Evolutionary conservation across 2,329 filamentous ascomycete genomes (phyloP).

Genomic region (Alternaria sp.): DNA sequence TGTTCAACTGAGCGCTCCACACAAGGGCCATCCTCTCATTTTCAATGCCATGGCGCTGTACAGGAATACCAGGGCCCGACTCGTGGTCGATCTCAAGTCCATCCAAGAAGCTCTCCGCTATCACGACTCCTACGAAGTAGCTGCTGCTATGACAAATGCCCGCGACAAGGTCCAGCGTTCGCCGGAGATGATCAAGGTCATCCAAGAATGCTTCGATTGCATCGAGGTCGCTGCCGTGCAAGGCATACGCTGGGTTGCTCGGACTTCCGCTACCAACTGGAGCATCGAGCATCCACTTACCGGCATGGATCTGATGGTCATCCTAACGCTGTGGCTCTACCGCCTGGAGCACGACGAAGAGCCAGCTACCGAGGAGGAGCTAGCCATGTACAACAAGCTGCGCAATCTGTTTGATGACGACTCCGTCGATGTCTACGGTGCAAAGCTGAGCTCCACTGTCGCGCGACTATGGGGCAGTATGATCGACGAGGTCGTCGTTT

Average conservation of each 20-base stretch:
- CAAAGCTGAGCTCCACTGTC: conserved; percentile 92
- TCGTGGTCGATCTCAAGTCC: conserved; percentile 93
- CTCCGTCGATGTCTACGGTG: conserved; percentile 78
- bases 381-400: conserved; percentile 90
- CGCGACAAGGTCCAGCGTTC: conserved; percentile 94
- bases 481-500: conserved; percentile 97
- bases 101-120: conserved; percentile 97
- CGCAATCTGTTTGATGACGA: conserved; percentile 91
- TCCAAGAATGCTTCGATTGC: conserved; percentile 96
- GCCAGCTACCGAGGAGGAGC: conserved; percentile 81
- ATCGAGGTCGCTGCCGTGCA: conserved; percentile 94
- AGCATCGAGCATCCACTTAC: conserved; percentile 97
- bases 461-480: conserved; percentile 96
- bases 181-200: conserved; percentile 97
- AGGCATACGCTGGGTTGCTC: conserved; percentile 97
- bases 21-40: conserved; percentile 93
- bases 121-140: conserved; percentile 96
- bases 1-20: conserved; percentile 88
- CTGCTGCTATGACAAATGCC: conserved; percentile 92
- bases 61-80: conserved; percentile 86
- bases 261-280: conserved; percentile 97
- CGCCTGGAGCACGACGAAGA: conserved; percentile 99
- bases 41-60: conserved; percentile 99
- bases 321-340: conserved; percentile 97
- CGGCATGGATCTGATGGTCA: conserved; percentile 96